phyloP scores from a whole-genome alignment of 1,284 basidiomycete genomes.

The Marasmius sp. region DNA sequence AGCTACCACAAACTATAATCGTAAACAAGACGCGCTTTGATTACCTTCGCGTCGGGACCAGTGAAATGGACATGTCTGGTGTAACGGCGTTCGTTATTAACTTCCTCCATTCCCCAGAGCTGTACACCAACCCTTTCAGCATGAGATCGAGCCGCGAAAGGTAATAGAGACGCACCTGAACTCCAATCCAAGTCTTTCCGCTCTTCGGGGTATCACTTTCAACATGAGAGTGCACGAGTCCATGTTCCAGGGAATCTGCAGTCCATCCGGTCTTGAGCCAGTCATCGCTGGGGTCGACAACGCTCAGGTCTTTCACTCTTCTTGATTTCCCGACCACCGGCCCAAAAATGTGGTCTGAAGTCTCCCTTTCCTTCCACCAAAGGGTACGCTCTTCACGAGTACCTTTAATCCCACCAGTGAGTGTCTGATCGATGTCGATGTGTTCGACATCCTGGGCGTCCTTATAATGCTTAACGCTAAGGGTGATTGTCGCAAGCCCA shows the following conservation, averaged over 20 bases:
- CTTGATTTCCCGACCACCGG: constrained; percentile 50
- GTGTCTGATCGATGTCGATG: constrained; percentile 62
- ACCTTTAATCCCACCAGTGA: constrained; percentile 58
- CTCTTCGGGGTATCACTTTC: constrained; percentile 56
- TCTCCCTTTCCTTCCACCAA: constrained; percentile 47
- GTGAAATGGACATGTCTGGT: constrained; percentile 63
- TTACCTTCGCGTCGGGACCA: constrained; percentile 58
- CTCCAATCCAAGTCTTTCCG: constrained; percentile 49
- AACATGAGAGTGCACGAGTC: constrained; percentile 48
- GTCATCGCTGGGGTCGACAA: constrained; percentile 35
- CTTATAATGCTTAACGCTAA: constrained; percentile 59
- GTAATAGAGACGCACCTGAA: constrained; percentile 41
- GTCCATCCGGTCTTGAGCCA: constrained; percentile 58
- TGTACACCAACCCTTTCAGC: constrained; percentile 22
- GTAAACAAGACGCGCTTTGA: constrained; percentile 61
- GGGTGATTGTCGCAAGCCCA: constrained; percentile 47
- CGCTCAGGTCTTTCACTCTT: constrained; percentile 40
- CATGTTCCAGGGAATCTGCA: constrained; percentile 50
- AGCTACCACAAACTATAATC: constrained; percentile 48
- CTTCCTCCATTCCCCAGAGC: constrained; percentile 62
- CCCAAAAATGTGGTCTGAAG: constrained; percentile 58
- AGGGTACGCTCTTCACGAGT: constrained; percentile 53
- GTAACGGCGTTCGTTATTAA: constrained; percentile 51
- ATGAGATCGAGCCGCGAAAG: neutral
- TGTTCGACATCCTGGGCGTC: constrained; percentile 53